phyloP scores from a whole-genome alignment of 345 rosid species.

The Mallotus nudiflorus region DNA sequence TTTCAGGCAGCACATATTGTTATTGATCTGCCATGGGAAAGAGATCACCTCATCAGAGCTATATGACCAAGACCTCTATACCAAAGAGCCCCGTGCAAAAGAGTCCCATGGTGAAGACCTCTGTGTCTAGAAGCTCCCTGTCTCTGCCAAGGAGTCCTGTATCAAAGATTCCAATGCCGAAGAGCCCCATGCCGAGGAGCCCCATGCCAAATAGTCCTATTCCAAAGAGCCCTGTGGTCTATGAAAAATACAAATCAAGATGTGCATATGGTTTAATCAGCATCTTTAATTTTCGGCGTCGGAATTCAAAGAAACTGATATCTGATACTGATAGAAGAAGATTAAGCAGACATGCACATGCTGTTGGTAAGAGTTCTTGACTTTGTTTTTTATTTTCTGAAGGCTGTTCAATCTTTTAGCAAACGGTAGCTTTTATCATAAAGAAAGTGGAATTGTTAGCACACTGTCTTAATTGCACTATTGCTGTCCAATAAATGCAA shows the following conservation, averaged over 20 bases:
- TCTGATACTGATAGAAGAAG: slow-evolving; percentile 41
- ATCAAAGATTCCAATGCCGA: slow-evolving; percentile 50
- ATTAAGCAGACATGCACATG: slow-evolving; percentile 34
- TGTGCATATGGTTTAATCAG: slow-evolving; percentile 58
- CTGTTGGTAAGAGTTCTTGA: slow-evolving; percentile 38
- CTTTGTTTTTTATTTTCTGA: not conserved
- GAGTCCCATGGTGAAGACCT: slow-evolving; percentile 46
- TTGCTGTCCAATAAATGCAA: no score
- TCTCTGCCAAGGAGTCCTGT: no score
- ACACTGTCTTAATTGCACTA: no score
- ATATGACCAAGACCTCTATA: slow-evolving; percentile 42
- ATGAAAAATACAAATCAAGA: slow-evolving; percentile 63
- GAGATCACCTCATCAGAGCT: slow-evolving; percentile 42
- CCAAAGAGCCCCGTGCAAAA: slow-evolving; percentile 35
- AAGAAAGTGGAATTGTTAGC: no score
- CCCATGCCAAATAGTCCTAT: slow-evolving; percentile 58
- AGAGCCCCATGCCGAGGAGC: slow-evolving; percentile 48
- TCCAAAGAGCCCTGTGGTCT: no score
- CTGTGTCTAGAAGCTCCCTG: no score
- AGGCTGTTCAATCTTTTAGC: no score
- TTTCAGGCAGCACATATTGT: not conserved
- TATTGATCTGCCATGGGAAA: slow-evolving; percentile 28
- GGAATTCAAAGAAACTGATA: slow-evolving; percentile 50
- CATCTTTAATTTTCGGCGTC: slow-evolving; percentile 53
- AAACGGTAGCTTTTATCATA: no score